phyloP scores from a whole-genome alignment of 495 filamentous ascomycete species.

The Penicillium roqueforti region DNA sequence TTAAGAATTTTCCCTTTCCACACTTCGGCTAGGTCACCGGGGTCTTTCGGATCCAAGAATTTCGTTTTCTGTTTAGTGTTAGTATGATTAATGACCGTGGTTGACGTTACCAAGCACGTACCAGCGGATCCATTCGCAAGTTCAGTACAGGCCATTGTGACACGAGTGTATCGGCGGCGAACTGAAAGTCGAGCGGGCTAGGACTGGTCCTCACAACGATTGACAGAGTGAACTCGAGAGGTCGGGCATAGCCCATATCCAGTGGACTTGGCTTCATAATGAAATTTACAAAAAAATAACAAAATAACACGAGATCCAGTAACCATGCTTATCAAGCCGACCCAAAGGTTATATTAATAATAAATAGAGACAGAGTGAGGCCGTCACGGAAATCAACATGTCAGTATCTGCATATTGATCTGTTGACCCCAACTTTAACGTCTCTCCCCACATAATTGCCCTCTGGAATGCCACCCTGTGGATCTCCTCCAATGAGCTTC shows the following conservation, averaged over 20 bases:
- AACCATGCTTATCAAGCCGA: not conserved
- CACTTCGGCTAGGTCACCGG: slow-evolving; percentile 1
- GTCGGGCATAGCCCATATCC: slow-evolving; percentile 8
- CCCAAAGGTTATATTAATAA: not conserved
- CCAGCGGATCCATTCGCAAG: slow-evolving; percentile 6
- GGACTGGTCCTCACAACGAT: slow-evolving; percentile 4
- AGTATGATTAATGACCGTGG: not conserved
- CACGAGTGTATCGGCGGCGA: slow-evolving; percentile 6
- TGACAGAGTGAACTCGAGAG: slow-evolving; percentile 6
- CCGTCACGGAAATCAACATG: not conserved
- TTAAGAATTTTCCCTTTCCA: slow-evolving; percentile 1
- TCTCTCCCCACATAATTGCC: not conserved
- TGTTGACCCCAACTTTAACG: slow-evolving; percentile 1
- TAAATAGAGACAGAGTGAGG: not conserved
- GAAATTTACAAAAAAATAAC: not conserved
- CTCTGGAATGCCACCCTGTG: slow-evolving; percentile 1
- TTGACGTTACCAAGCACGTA: not conserved
- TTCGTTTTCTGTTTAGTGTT: slow-evolving; percentile 4
- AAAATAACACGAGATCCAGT: not conserved
- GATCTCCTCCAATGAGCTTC: not conserved
- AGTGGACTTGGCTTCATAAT: slow-evolving; percentile 6
- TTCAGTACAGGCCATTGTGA: slow-evolving; percentile 10
- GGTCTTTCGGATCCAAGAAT: slow-evolving; percentile 6
- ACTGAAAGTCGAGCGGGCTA: slow-evolving; percentile 10
- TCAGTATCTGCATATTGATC: not conserved